Evolutionary conservation across 352 stramenopile species (phyloP).

Genomic region (Phytophthora sansomeana): DNA sequence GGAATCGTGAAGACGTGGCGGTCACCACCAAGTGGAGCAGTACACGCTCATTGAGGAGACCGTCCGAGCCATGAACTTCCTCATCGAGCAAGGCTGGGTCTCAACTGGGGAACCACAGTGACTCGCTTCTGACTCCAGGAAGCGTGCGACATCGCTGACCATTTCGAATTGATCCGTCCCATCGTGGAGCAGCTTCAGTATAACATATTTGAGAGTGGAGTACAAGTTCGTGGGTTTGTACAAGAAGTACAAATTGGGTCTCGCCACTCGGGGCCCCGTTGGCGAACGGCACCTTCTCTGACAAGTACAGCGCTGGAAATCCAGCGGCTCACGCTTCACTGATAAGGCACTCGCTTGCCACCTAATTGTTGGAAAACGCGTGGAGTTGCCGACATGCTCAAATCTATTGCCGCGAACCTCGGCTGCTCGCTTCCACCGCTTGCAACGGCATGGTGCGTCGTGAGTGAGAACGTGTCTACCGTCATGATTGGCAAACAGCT

Average conservation of each 20-base stretch:
- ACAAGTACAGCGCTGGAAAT: constrained; percentile 62
- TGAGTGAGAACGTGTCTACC: too few species aligned
- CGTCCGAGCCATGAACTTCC: constrained; percentile 67
- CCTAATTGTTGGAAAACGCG: background rate
- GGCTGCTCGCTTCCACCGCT: constrained; percentile 9
- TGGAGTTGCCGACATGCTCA: constrained; percentile 7
- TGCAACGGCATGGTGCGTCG: too few species aligned
- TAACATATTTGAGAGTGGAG: constrained; percentile 68
- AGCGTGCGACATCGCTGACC: constrained; percentile 49
- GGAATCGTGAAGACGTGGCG: too few species aligned
- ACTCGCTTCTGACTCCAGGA: constrained; percentile 41
- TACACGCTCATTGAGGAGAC: constrained; percentile 64
- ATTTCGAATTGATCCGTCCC: constrained; percentile 38
- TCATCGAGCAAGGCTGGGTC: constrained; percentile 56
- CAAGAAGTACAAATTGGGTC: constrained; percentile 53
- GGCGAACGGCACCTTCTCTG: constrained; percentile 52
- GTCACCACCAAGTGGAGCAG: too few species aligned
- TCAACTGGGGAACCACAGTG: constrained; percentile 60
- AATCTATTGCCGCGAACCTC: constrained; percentile 4
- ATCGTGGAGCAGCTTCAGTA: constrained; percentile 65
- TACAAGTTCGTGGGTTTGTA: constrained; percentile 56
- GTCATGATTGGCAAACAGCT: too few species aligned
- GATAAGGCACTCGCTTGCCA: too few species aligned
- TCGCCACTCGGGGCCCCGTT: constrained; percentile 58
- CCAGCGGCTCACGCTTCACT: constrained; percentile 35